Percentiles rank a stretch among this genome's conserved stretches.
These are phyloP conservation scores for Darksidea phi DNA, from an alignment of 495 filamentous ascomycete genomes.

Conservation along the genomic window DNA sequence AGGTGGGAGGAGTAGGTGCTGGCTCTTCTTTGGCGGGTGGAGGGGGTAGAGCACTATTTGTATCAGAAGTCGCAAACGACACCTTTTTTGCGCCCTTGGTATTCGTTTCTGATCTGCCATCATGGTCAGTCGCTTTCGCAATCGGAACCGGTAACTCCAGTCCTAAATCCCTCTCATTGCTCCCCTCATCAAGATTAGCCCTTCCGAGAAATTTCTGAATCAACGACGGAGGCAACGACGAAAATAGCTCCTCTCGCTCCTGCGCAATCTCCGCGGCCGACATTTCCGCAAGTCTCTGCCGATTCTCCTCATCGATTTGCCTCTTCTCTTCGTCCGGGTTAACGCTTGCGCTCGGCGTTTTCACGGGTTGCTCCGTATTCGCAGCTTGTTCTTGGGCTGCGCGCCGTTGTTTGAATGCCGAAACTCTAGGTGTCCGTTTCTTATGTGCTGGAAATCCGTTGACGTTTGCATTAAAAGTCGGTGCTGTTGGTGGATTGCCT, in stretches of 20 bases:
- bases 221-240: conserved; percentile 63
- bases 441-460: conserved; percentile 88
- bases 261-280: conserved; percentile 74
- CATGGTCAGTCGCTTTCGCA: not conserved
- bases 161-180: conserved; percentile 34
- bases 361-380: not conserved
- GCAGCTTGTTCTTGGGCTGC: conserved; percentile 3
- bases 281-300: conserved; percentile 71
- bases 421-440: conserved; percentile 62
- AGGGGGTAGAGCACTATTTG: too few species aligned
- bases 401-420: conserved; percentile 73
- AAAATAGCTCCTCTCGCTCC: conserved; percentile 72
- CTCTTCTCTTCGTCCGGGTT: conserved; percentile 55
- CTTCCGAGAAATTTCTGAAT: conserved; percentile 74
- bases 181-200: conserved; percentile 73
- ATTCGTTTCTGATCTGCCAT: conserved; percentile 6
- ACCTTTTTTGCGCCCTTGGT: conserved; percentile 22
- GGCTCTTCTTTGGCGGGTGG: too few species aligned
- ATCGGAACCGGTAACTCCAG: conserved; percentile 2
- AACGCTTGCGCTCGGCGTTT: not conserved
- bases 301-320: conserved; percentile 80
- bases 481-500: conserved; percentile 61
- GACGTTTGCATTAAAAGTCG: conserved; percentile 54
- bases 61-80: too few species aligned
- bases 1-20: too few species aligned